Percentiles rank a stretch among this genome's conserved stretches.
Conservation (phyloP, 352 stramenopile species). For the Phytophthora podocarpi region DNA sequence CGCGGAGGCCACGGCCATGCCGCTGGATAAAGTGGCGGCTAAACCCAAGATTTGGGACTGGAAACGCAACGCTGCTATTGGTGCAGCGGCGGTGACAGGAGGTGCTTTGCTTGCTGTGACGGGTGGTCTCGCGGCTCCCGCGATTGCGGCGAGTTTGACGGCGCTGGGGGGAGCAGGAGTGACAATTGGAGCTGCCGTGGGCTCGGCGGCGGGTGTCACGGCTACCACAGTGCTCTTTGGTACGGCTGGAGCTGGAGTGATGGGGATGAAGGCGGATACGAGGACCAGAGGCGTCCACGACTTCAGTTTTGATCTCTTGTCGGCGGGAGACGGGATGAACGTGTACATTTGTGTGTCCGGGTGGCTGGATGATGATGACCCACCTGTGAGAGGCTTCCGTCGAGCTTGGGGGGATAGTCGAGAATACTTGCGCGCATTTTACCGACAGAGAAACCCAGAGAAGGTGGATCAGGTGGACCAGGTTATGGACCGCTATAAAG, state of each 20-base stretch:
- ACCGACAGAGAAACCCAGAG: conserved; percentile 61
- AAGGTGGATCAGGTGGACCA: conserved; percentile 86
- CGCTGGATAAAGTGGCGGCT: conserved; percentile 58
- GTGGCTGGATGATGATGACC: conserved; percentile 84
- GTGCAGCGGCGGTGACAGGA: conserved; percentile 67
- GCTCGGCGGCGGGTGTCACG: conserved; percentile 58
- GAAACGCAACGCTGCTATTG: conserved; percentile 81
- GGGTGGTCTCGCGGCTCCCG: conserved; percentile 62
- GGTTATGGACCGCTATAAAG: conserved; percentile 81
- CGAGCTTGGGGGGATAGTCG: conserved; percentile 79
- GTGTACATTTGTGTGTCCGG: conserved; percentile 89
- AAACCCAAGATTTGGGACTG: conserved; percentile 76
- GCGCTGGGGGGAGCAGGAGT: conserved; percentile 65
- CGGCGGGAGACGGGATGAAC: conserved; percentile 83
- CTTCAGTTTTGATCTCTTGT: conserved; percentile 84
- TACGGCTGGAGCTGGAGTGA: conserved; percentile 74
- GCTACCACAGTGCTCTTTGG: conserved; percentile 84
- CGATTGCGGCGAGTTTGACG: conserved; percentile 64
- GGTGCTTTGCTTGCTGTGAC: conserved; percentile 78
- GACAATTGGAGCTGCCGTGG: conserved; percentile 63
- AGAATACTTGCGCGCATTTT: conserved; percentile 82
- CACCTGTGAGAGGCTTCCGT: conserved; percentile 57
- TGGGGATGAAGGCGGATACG: conserved; percentile 82
- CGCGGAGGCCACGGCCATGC: conserved; percentile 76
- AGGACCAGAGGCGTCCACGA: conserved; percentile 78